phyloP scores from a whole-genome alignment of 148 eudicot genomes.

The Rhododendron simsii region DNA sequence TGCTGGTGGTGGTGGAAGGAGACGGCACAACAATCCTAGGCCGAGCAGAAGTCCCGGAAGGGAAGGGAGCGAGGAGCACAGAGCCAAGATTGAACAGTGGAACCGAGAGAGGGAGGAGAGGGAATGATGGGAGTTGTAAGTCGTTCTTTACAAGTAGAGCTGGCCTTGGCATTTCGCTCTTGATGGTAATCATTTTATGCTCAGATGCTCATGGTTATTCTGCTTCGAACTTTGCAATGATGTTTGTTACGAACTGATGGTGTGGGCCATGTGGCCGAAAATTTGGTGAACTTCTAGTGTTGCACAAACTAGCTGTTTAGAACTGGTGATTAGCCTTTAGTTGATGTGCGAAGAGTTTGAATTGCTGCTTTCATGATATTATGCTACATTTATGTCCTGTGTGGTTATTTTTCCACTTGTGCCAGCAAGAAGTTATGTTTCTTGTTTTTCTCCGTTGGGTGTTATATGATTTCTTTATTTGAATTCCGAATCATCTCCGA shows the following conservation, averaged over 20 bases:
- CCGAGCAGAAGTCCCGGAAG: constrained; percentile 33
- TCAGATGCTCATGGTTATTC: not conserved
- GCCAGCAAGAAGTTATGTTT: not conserved
- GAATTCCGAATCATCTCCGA: not conserved
- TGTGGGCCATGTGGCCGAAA: not conserved
- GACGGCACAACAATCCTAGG: constrained; percentile 27
- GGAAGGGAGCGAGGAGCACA: constrained; percentile 59
- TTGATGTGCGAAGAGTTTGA: not conserved
- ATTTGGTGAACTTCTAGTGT: not conserved
- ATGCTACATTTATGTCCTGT: not conserved
- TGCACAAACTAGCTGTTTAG: not conserved
- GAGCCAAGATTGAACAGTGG: constrained; percentile 65
- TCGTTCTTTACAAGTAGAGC: not conserved
- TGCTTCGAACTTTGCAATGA: not conserved
- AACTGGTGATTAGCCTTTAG: not conserved
- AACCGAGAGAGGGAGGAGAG: constrained; percentile 48
- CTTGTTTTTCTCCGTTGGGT: not conserved
- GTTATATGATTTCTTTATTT: not conserved
- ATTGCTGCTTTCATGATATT: not conserved
- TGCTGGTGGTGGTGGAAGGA: constrained; percentile 16
- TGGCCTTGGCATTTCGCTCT: constrained; percentile 4
- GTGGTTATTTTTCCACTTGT: not conserved
- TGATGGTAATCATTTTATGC: constrained; percentile 1
- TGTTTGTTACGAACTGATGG: not conserved
- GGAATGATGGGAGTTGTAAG: not conserved